Evolutionary conservation across 345 rosid genomes (phyloP), one percentile per base, ranked within the genome.

Genomic region (Theobroma cacao): DNA sequence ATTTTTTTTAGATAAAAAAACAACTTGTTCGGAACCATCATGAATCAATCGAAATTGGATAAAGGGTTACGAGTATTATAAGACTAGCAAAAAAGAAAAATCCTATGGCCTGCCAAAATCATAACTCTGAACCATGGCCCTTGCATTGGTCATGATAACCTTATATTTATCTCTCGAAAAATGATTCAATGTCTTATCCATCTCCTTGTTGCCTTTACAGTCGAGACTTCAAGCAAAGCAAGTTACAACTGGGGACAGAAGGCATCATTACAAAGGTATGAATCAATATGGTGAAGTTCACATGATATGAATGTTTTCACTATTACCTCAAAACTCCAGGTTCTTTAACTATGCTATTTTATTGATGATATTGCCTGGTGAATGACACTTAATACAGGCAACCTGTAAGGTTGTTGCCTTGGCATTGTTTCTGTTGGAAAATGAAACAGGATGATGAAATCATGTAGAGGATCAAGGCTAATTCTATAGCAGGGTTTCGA

Each of bases 161-260:
- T 33, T 72, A 58, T 22, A 40, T 13, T 10, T 22, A 3, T 55
- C 33, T 73, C 7, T 36, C 3, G 38, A 69, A 31, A 61, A 77
- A 52, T 36, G 12, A 41, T 43, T 63, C 22, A 5, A 41, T 45
- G 36, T 52, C 62, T 33, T 72, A 52, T 14, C 41, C 18, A 53
- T 52, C 52, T 72, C 26, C n/a, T 72, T 72, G 75, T 80, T 74
- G 53, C 66, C 45, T 79, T 75, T 77, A 33, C 88, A 91, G 94
- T 79, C 99, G 2, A 85, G 99, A 79, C 98, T 96, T 83, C 98
- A 96, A 90, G 98, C 97, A 34, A 96, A 92, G 83, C 98, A 96
- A 81, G 82, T 81, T 64, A 81, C 82, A 72, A 83, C 89, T 30
- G 92, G 86, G 76, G 98, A 94, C 84, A 91, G 81, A 83, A 92